Percentiles rank a stretch among this genome's conserved stretches.
Evolutionary conservation across 2,329 filamentous ascomycete genomes (phyloP).

Genomic region (Colletotrichum coccodes): DNA sequence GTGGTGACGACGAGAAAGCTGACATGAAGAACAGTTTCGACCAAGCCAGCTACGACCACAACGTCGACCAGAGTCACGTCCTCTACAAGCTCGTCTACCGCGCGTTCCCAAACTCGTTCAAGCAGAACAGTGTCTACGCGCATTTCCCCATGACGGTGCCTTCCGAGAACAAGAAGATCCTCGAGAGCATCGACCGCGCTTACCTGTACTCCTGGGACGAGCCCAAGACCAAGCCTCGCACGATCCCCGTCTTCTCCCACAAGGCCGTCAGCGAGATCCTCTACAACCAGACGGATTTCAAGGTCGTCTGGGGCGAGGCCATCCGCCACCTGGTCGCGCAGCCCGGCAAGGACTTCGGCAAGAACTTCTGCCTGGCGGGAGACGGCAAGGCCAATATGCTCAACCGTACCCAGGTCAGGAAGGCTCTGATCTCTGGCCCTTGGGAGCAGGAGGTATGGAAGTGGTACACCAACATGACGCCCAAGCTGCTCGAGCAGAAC

Average conservation of each 20-base stretch:
- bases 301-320: conserved; percentile 65
- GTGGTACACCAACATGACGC: conserved; percentile 37
- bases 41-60: conserved; percentile 64
- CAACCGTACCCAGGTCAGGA: conserved; percentile 53
- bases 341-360: conserved; percentile 44
- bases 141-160: conserved; percentile 60
- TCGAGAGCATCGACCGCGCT: conserved; percentile 64
- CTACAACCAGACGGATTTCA: conserved; percentile 63
- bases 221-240: conserved; percentile 55
- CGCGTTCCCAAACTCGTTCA: conserved; percentile 72
- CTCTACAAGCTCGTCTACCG: conserved; percentile 74
- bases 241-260: conserved; percentile 64
- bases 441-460: conserved; percentile 35
- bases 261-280: conserved; percentile 62
- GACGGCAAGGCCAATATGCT: conserved; percentile 50
- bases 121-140: conserved; percentile 70
- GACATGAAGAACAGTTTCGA: conserved; percentile 38
- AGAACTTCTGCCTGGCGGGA: conserved; percentile 62
- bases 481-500: conserved; percentile 40
- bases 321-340: conserved; percentile 65
- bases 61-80: conserved; percentile 71
- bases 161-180: conserved; percentile 66
- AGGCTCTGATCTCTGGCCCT: conserved; percentile 44
- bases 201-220: conserved; percentile 68
- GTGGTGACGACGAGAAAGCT: not conserved